Conservation (phyloP, 2,329 filamentous ascomycete genomes). For the Aspergillus sp. region DNA sequence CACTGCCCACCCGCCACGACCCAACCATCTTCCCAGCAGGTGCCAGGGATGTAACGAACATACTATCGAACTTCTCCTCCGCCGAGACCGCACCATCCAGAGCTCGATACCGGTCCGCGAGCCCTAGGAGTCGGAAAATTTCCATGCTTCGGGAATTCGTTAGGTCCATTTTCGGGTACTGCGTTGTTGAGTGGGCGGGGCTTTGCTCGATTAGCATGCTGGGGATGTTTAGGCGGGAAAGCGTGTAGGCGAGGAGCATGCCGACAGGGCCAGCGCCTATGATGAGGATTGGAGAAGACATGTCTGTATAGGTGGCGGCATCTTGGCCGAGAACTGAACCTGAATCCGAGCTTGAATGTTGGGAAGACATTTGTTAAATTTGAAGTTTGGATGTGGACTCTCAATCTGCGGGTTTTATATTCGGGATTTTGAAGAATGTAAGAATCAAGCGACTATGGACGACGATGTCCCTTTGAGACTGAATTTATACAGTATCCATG, state of each 20-base stretch:
- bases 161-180: slow-evolving; percentile 43
- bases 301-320: neutral
- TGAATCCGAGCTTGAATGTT: no score
- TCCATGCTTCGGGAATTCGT: slow-evolving; percentile 41
- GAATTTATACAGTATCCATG: no score
- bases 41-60: slow-evolving; percentile 7
- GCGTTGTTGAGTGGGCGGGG: slow-evolving; percentile 22
- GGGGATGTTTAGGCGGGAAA: slow-evolving; percentile 19
- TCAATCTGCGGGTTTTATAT: no score
- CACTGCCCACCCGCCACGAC: neutral
- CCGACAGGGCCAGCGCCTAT: slow-evolving; percentile 30
- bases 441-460: no score
- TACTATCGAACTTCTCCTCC: slow-evolving; percentile 6
- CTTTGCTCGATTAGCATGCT: slow-evolving; percentile 28
- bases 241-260: slow-evolving; percentile 22
- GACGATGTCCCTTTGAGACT: no score
- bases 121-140: slow-evolving; percentile 28
- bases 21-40: neutral
- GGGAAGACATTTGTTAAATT: no score
- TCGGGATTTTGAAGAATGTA: no score
- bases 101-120: slow-evolving; percentile 27
- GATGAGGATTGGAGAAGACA: slow-evolving; percentile 12
- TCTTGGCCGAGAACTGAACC: neutral
- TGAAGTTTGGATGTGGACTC: no score
- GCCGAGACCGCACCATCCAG: slow-evolving; percentile 13